Conservation (phyloP, 345 rosid species). For the Corchorus olitorius region DNA sequence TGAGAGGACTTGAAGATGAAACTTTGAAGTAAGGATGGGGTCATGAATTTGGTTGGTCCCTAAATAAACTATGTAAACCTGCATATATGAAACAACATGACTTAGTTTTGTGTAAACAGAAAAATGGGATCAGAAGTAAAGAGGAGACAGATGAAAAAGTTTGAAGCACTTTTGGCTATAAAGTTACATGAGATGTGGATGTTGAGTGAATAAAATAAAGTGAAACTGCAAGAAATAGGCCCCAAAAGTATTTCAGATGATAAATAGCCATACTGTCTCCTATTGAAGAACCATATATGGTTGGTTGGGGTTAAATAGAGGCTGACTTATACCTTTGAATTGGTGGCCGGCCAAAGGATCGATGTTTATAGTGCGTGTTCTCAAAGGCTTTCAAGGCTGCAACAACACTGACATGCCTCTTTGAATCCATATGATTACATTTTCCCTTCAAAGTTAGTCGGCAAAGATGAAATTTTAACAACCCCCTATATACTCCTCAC, state of each 20-base stretch:
- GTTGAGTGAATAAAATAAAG: conserved; percentile 31
- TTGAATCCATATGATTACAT: conserved; percentile 39
- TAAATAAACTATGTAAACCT: conserved; percentile 74
- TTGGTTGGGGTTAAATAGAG: conserved; percentile 40
- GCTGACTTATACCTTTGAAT: background rate
- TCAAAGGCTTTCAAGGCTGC: conserved; percentile 39
- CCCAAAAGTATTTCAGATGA: conserved; percentile 34
- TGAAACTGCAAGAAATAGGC: conserved; percentile 37
- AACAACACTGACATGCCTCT: conserved; percentile 32
- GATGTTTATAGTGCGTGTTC: conserved; percentile 33
- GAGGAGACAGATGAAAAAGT: background rate
- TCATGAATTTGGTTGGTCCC: conserved; percentile 45
- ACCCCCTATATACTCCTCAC: conserved; percentile 13
- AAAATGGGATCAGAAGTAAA: conserved; percentile 12
- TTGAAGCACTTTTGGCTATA: background rate
- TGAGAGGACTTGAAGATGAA: conserved; percentile 57
- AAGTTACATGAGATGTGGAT: conserved; percentile 37
- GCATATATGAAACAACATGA: conserved; percentile 21
- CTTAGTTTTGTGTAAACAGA: background rate
- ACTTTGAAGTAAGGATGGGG: conserved; percentile 38
- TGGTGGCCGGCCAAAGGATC: conserved; percentile 19
- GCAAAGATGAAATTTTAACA: conserved; percentile 18
- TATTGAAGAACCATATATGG: conserved; percentile 23
- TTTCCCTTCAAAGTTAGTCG: conserved; percentile 45
- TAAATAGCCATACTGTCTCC: conserved; percentile 36